Base-by-base conservation (phyloP, 2,329 filamentous ascomycete species). In the Apiospora rasikravindrae region DNA sequence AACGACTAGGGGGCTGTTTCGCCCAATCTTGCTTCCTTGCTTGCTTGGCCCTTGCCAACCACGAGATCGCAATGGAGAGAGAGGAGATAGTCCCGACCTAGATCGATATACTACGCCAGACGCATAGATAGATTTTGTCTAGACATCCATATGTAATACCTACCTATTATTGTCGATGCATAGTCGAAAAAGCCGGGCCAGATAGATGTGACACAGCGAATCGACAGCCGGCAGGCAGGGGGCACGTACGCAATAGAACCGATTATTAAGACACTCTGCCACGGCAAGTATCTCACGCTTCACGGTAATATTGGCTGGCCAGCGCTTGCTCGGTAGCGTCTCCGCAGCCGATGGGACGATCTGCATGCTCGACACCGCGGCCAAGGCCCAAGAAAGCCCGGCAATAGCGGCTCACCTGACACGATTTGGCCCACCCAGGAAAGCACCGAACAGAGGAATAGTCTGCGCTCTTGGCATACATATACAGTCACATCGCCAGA, bases 381-480 rank as follows among this genome's bases (percentile, higher is more conserved):
- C 57, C 57, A 64, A 64, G 57, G 57, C 33, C 57, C 57, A 64
- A 61, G 57, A 64, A 40, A 64, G 57, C 57, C 73, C 74, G 75
- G 75, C 75, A 77, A 75, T 72, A 71, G 75, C 73, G 74, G 75
- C 73, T 76, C 73, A 74, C 73, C 73, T 78, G 75, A 80, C 76
- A 76, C 75, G 74, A 76, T 64, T 57, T 16, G 73, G 75, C 72
- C 77, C 76, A 76, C 76, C 64, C 44, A 69, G 8, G 67, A 69
- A 45, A 69, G 44, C 67, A 69, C 67, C 57, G 57, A 64, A 64
- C 57, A 64, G 33, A 64, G 57, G 57, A 64, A 64, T 64, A 64
- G 57, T 64, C 57, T 40, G 57, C 57, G 29, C 33, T 64, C 57
- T 64, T 64, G 57, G 57, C 57, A 64, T 13, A 24, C 29, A 64